Conservation (phyloP, 2,329 filamentous ascomycete genomes). For the Fusarium armeniacum region DNA sequence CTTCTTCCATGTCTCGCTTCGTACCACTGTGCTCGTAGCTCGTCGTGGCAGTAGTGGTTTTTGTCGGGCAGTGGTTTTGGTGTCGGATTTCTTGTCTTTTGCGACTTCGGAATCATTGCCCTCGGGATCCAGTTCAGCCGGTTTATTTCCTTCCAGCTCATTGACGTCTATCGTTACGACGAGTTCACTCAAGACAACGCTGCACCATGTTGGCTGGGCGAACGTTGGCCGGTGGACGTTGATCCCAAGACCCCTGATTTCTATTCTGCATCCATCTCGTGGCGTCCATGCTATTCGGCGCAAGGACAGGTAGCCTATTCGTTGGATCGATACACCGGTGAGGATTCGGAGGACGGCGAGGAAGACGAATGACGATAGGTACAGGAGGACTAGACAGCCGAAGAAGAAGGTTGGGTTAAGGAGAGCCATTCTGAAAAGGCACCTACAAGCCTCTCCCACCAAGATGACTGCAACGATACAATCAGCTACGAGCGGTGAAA, state of each 20-base stretch:
- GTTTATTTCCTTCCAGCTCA: slow-evolving; percentile 69
- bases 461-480: slow-evolving; percentile 40
- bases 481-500: slow-evolving; percentile 48
- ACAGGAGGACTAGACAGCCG: slow-evolving; percentile 86
- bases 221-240: slow-evolving; percentile 94
- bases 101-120: slow-evolving; percentile 50
- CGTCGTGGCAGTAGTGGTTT: slow-evolving; percentile 35
- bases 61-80: slow-evolving; percentile 47
- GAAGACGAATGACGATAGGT: slow-evolving; percentile 91
- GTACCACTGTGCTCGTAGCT: slow-evolving; percentile 50
- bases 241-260: slow-evolving; percentile 89
- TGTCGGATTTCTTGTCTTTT: slow-evolving; percentile 46
- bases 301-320: slow-evolving; percentile 92
- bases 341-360: slow-evolving; percentile 94
- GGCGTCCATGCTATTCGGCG: slow-evolving; percentile 92
- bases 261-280: slow-evolving; percentile 88
- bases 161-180: slow-evolving; percentile 85
- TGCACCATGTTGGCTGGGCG: slow-evolving; percentile 96
- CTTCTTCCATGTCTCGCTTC: slow-evolving; percentile 83
- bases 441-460: slow-evolving; percentile 46
- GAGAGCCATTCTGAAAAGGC: slow-evolving; percentile 68
- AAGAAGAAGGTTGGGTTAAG: slow-evolving; percentile 85
- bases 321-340: slow-evolving; percentile 95
- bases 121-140: slow-evolving; percentile 41
- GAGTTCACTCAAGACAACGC: slow-evolving; percentile 87